phyloP scores from a whole-genome alignment of 257 asterid genomes.

The Cynanchum wilfordii region DNA sequence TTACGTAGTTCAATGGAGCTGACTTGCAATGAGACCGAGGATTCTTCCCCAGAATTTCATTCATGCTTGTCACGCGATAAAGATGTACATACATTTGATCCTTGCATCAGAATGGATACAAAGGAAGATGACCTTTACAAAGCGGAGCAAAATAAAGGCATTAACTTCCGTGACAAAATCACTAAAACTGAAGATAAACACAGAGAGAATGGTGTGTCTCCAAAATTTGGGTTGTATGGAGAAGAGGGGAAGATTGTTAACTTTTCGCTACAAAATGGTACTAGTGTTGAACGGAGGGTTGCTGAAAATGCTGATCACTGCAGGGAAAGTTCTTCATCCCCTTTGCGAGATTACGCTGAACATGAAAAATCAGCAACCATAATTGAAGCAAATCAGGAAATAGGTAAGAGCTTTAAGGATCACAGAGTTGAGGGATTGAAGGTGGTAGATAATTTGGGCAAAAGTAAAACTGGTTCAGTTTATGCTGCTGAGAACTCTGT shows the following conservation, averaged over 20 bases:
- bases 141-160: slow-evolving; percentile 19
- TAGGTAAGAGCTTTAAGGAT: slow-evolving; percentile 17
- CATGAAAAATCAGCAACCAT: slow-evolving; percentile 20
- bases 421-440: slow-evolving; percentile 11
- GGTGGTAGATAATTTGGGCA: slow-evolving; percentile 10
- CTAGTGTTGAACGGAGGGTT: slow-evolving; percentile 18
- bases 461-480: slow-evolving; percentile 14
- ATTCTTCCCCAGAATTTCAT: slow-evolving; percentile 21
- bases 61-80: slow-evolving; percentile 9
- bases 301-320: slow-evolving; percentile 15
- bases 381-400: slow-evolving; percentile 14
- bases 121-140: slow-evolving; percentile 18
- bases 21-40: slow-evolving; percentile 17
- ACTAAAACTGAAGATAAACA: slow-evolving; percentile 24
- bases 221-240: slow-evolving; percentile 6
- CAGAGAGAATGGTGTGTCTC: slow-evolving; percentile 18
- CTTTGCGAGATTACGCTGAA: slow-evolving; percentile 20
- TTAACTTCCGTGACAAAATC: slow-evolving; percentile 8
- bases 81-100: slow-evolving; percentile 15
- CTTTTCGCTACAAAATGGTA: slow-evolving; percentile 20
- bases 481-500: slow-evolving; percentile 26
- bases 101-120: slow-evolving; percentile 13
- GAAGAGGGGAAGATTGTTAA: slow-evolving; percentile 17
- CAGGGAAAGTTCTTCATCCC: slow-evolving; percentile 16
- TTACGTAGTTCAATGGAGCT: slow-evolving; percentile 42